Conservation (phyloP, 371 early-diverging fungal species). For the Smittium culicis region DNA sequence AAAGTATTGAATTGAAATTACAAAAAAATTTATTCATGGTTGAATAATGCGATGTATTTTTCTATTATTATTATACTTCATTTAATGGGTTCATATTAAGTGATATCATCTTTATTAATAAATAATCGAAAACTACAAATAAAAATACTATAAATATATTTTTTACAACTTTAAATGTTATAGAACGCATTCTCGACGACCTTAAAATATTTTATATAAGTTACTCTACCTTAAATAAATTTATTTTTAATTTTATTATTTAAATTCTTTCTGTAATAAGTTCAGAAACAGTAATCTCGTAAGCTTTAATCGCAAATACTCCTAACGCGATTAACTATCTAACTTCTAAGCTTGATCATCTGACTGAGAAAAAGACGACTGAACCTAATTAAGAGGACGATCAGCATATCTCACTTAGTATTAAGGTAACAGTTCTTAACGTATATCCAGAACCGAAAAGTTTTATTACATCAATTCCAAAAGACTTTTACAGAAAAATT, state of each 20-base stretch:
- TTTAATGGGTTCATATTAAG: no score
- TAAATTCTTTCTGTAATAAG: neutral
- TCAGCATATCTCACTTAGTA: neutral
- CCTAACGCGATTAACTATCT: neutral
- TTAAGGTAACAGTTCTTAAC: neutral
- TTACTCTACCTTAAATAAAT: neutral
- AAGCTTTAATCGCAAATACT: neutral
- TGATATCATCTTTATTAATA: no score
- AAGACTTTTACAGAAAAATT: neutral
- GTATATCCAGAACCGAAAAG: neutral
- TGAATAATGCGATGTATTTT: no score
- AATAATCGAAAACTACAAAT: no score
- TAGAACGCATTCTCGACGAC: neutral
- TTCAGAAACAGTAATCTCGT: neutral
- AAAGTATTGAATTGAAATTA: no score
- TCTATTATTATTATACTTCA: no score
- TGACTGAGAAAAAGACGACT: neutral
- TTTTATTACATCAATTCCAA: neutral
- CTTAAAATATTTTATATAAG: neutral
- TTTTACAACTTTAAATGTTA: neutral
- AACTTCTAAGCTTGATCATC: neutral
- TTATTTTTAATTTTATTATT: neutral
- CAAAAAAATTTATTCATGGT: no score
- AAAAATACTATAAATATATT: no score
- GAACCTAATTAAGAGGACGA: neutral